Base-by-base conservation (phyloP, 2,329 filamentous ascomycete genomes). In the Fusarium pilosicola region DNA sequence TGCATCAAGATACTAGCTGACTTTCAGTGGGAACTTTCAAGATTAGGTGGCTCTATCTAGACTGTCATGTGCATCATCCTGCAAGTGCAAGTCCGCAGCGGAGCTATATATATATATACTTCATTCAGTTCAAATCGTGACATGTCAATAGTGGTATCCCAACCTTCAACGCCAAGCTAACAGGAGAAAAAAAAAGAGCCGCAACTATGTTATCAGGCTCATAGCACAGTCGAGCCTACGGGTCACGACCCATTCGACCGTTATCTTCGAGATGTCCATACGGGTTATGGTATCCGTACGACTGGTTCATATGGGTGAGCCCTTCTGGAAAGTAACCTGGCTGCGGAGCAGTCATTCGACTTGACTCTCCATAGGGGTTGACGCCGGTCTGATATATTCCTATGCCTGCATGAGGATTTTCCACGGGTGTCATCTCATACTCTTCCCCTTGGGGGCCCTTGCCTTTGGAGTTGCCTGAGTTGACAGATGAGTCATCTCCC, bases 121-220 rank as follows among this genome's bases (percentile, higher is more conserved):
- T 30, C 42, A 36, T 58, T 59, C 51, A 54, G 61, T 49, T 48
- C 22, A 26, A 67, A 28, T 59, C 66, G 39, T 66, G 26, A 28
- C 51, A 49, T 48, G 61, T 68, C 46, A 70, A 51, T 32, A 62
- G 58, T 71, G 68, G 70, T 71, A 72, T 72, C 44, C 51, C 49
- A 56, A 46, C 59, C 59, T 34, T 60, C 48, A 71, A 72, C 70
- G 69, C 70, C 68, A 46, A 58, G 60, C 70, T 69, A 55, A 56
- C 26, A 45, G 42, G 57, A 62, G 26, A 24, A 38, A 71, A 38
- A 71, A 46, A 22, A 39, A n/a, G 34, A 52, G 44, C 24, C 49
- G 36, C 45, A 38, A 14, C 24, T 24, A 44, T 67, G 24, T 42
- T 20, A 18, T 36, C 26, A 39, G 24, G 17, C 30, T 18, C 48